Evolutionary conservation across 805 yeast species (phyloP).

Genomic region (Candida palmyrensis): DNA sequence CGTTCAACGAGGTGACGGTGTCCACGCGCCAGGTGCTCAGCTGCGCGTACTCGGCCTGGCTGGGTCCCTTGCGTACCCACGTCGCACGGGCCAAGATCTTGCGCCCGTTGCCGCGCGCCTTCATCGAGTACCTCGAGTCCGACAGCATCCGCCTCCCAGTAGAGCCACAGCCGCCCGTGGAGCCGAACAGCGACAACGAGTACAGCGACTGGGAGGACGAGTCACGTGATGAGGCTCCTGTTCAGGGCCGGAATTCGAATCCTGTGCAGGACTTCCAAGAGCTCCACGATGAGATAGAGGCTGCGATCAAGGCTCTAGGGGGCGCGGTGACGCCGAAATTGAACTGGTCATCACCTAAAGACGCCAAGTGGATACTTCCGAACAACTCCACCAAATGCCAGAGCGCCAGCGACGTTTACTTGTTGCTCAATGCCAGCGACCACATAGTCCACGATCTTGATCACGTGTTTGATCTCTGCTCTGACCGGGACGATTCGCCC

Average conservation of each 20-base stretch:
- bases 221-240: constrained; percentile 6
- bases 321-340: constrained; percentile 79
- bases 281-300: constrained; percentile 50
- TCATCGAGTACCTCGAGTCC: constrained; percentile 26
- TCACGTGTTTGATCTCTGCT: constrained; percentile 55
- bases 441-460: constrained; percentile 82
- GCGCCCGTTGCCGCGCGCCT: constrained; percentile 27
- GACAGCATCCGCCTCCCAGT: constrained; percentile 20
- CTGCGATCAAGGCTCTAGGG: constrained; percentile 38
- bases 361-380: constrained; percentile 87
- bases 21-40: constrained; percentile 23
- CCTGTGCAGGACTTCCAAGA: constrained; percentile 52
- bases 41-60: constrained; percentile 35
- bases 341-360: constrained; percentile 97
- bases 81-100: constrained; percentile 19
- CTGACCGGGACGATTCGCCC: constrained; percentile 13
- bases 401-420: constrained; percentile 68
- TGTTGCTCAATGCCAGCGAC: constrained; percentile 80
- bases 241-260: constrained; percentile 13
- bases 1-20: constrained; percentile 22
- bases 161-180: constrained; percentile 9
- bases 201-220: constrained; percentile 72
- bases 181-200: constrained; percentile 50
- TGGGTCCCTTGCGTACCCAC: constrained; percentile 16
- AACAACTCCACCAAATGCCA: constrained; percentile 71